Conservation (phyloP, 2,329 filamentous ascomycete species). For the Ophioceras dolichostomum region DNA sequence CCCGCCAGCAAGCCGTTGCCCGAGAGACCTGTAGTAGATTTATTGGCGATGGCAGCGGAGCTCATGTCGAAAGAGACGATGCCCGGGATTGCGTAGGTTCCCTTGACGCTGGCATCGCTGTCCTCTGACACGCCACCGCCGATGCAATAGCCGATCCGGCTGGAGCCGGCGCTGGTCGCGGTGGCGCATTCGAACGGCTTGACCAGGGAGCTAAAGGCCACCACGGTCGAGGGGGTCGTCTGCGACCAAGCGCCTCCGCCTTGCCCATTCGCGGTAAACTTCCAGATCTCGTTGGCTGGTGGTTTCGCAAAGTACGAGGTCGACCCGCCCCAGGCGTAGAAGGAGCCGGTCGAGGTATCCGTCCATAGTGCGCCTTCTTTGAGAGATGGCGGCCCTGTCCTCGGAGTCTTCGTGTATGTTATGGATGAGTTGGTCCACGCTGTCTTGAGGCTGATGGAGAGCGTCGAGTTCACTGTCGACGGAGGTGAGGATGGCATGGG, state of each 20-base stretch:
- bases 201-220: conserved; percentile 22
- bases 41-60: conserved; percentile 17
- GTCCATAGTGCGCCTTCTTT: conserved; percentile 19
- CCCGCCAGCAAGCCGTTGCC: conserved; percentile 15
- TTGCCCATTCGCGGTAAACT: conserved; percentile 16
- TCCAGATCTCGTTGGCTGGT: conserved; percentile 17
- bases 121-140: conserved; percentile 11
- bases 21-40: conserved; percentile 12
- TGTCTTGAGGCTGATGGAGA: conserved; percentile 19
- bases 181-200: conserved; percentile 12
- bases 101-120: background rate
- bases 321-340: conserved; percentile 23
- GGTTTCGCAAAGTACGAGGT: conserved; percentile 10
- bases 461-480: conserved; percentile 18
- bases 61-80: conserved; percentile 12
- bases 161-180: conserved; percentile 10
- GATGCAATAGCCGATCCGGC: conserved; percentile 17
- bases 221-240: conserved; percentile 13
- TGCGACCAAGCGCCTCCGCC: conserved; percentile 20
- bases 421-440: conserved; percentile 22
- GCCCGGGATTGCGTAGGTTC: background rate
- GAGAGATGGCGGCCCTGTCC: conserved; percentile 11
- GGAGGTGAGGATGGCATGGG: background rate
- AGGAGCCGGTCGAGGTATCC: conserved; percentile 13
- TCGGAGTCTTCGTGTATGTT: conserved; percentile 14